These are phyloP conservation scores for Omphalotus olearius DNA, from an alignment of 1,284 basidiomycete species.

Conservation along the genomic window DNA sequence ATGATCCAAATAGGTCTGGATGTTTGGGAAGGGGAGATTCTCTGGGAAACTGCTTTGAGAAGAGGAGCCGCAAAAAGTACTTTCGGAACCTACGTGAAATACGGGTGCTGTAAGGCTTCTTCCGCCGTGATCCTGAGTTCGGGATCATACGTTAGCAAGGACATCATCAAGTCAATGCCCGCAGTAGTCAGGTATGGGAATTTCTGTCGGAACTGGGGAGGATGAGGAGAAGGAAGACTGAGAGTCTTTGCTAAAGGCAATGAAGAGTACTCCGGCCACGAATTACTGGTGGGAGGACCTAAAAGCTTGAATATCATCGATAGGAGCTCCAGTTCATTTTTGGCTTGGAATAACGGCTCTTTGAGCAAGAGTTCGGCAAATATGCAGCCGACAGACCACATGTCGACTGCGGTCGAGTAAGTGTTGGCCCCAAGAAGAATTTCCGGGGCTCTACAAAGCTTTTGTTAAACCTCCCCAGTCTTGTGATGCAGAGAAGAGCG, in stretches of 20 bases:
- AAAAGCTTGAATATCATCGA: constrained; percentile 92
- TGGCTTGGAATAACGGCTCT: constrained; percentile 94
- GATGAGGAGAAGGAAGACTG: constrained; percentile 74
- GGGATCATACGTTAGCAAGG: constrained; percentile 88
- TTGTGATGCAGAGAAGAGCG: constrained; percentile 23
- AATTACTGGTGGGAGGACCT: constrained; percentile 79
- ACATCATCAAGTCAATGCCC: constrained; percentile 83
- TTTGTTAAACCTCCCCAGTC: constrained; percentile 1
- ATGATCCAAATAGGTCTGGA: constrained; percentile 94
- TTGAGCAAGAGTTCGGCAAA: constrained; percentile 94
- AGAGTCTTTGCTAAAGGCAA: constrained; percentile 82
- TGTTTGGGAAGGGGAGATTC: constrained; percentile 96
- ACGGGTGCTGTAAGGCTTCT: constrained; percentile 87
- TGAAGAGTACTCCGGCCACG: constrained; percentile 82
- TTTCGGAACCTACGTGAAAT: constrained; percentile 65
- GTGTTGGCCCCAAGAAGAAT: constrained; percentile 89
- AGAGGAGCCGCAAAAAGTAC: constrained; percentile 1
- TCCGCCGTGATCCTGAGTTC: constrained; percentile 80
- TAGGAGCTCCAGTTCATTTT: constrained; percentile 91
- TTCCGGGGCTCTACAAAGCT: constrained; percentile 78
- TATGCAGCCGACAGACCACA: constrained; percentile 99
- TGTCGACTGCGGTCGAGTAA: constrained; percentile 94
- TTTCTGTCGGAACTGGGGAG: constrained; percentile 66
- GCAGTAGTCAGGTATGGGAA: constrained; percentile 82
- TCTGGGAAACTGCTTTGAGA: constrained; percentile 33